Evolutionary conservation across 2,329 filamentous ascomycete species (phyloP).

Genomic region (Apiospora phragmitis): DNA sequence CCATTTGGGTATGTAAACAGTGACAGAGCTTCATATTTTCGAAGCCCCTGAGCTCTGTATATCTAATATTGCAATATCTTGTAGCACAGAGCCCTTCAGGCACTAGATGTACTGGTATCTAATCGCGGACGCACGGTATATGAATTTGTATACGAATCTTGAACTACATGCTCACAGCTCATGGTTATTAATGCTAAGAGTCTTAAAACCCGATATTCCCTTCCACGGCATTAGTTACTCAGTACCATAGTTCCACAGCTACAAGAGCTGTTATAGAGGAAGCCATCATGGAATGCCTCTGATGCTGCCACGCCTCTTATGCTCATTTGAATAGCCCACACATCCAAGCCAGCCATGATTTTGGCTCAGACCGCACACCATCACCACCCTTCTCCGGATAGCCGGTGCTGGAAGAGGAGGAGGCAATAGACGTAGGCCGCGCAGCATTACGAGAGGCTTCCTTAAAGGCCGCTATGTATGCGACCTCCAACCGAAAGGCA

Average conservation of each 20-base stretch:
- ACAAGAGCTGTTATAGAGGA: not conserved
- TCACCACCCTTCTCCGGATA: not conserved
- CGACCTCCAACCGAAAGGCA: constrained; percentile 59
- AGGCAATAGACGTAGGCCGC: not conserved
- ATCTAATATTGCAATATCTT: not conserved
- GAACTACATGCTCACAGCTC: not conserved
- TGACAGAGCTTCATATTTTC: not conserved
- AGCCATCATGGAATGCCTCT: not conserved
- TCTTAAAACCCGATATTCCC: too few relatives aligned
- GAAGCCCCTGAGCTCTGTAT: not conserved
- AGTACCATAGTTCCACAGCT: not conserved
- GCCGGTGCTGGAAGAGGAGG: not conserved
- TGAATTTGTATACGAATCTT: too few relatives aligned
- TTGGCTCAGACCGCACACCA: not conserved
- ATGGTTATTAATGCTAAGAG: not conserved
- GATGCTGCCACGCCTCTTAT: not conserved
- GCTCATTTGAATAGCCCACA: not conserved
- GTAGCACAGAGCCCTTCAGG: not conserved
- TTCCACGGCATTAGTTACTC: not conserved
- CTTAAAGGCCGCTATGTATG: constrained; percentile 50
- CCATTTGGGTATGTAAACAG: too few relatives aligned
- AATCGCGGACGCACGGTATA: too few relatives aligned
- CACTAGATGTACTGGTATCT: not conserved
- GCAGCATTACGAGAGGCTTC: not conserved
- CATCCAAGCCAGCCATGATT: not conserved